Evolutionary conservation across 2,329 filamentous ascomycete genomes (phyloP), one percentile per base, ranked within the genome.

Genomic region (Alternaria infectoria): DNA sequence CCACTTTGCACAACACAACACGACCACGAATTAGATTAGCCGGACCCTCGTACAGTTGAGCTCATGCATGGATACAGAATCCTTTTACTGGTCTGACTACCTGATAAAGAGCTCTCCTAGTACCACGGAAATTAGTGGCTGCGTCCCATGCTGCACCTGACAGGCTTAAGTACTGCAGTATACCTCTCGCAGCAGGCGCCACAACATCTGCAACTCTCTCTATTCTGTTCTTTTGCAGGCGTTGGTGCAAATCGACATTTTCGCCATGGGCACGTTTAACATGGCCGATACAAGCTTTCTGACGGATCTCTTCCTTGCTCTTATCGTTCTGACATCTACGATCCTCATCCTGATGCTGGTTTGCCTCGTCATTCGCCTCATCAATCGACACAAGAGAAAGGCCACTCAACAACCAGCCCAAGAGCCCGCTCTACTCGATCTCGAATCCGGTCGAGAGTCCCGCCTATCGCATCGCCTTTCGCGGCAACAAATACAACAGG

Each of bases 341-440:
- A 54, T 72, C 25, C 60, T 73, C 25, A 54, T 61, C 28, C 36
- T 69, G 25, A 45, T 73, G 8, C n/a, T 69, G 17, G n/a, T 65
- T n/a, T 72, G 64, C 62, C 36, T 72, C 5, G 17, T 64, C 15
- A 58, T 65, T 15, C 61, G 61, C 44, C 62, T 57, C 49, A 54
- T 58, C 52, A 67, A 61, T 9, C 59, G 62, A n/a, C 21, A 36
- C 46, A 58, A 54, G 5, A 21, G 25, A 15, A 30, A 46, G 32
- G 6, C 46, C 9, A 25, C 5, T 17, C n/a, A 36, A 11, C 47
- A 54, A 8, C 46, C 56, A 57, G 44, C 28, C 2, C 17, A 47
- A 5, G 40, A 62, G 23, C 51, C 57, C 13, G 21, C n/a, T 21
- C 30, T 65, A 17, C 40, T 51, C 28, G 61, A 57, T 17, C 45